A percentile compares a stretch with the other conserved stretches of the same genome.
Conservation (phyloP, 1,139 yeast species). For the Candida frijolesensis region DNA sequence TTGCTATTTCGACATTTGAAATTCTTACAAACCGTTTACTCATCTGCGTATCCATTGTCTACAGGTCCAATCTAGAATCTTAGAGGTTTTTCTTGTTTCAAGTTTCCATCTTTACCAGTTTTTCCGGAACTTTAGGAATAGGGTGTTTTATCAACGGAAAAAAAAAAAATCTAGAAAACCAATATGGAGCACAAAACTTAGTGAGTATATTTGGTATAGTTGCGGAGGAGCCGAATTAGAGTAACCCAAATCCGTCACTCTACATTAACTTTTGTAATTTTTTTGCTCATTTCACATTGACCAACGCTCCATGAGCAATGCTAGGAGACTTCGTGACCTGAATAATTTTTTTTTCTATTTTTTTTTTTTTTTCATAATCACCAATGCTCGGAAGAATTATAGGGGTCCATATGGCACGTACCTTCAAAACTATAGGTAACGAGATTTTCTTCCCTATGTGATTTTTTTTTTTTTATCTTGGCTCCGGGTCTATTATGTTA, state of each 20-base stretch:
- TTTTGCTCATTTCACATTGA: too few relatives aligned
- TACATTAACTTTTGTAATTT: too few relatives aligned
- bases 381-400: background rate
- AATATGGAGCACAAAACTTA: background rate
- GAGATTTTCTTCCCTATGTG: too few relatives aligned
- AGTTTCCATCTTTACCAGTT: background rate
- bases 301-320: too few relatives aligned
- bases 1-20: background rate
- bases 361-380: background rate
- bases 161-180: background rate
- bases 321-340: too few relatives aligned
- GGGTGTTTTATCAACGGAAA: background rate
- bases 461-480: too few relatives aligned
- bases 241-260: too few relatives aligned
- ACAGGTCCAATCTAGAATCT: background rate
- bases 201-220: background rate
- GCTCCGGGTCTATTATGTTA: too few relatives aligned
- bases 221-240: too few relatives aligned
- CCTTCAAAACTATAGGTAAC: background rate
- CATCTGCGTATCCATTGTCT: background rate
- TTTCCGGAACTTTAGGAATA: background rate
- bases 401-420: background rate
- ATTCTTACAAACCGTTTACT: constrained; percentile 1
- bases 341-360: too few relatives aligned
- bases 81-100: background rate